Evolutionary conservation across 768 basidiomycete genomes (phyloP).

Genomic region (Mycena indigotica): DNA sequence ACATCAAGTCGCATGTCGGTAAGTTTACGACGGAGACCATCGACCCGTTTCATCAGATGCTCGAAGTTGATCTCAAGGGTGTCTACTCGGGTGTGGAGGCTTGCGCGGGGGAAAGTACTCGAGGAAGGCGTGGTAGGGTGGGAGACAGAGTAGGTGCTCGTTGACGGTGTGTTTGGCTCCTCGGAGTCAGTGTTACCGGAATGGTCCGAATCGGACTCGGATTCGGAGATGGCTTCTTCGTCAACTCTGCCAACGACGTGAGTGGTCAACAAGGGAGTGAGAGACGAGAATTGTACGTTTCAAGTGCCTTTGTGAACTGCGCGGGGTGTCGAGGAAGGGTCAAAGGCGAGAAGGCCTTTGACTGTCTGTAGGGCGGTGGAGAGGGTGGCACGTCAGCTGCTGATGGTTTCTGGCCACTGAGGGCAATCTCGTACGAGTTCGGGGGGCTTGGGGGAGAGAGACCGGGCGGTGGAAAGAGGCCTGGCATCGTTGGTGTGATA

Average conservation of each 20-base stretch:
- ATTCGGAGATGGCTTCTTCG: not conserved
- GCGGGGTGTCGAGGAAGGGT: not conserved
- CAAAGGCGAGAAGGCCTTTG: not conserved
- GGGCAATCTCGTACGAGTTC: not conserved
- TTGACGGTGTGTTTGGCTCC: not conserved
- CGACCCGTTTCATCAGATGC: not conserved
- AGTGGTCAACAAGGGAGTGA: not conserved
- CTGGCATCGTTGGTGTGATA: not conserved
- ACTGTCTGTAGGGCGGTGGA: not conserved
- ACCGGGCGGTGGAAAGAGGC: not conserved
- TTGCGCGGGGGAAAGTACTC: not conserved
- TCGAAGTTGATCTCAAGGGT: constrained; percentile 10
- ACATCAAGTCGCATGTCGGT: constrained; percentile 1
- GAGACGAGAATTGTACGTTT: not conserved
- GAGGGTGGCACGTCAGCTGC: not conserved
- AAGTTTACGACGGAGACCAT: constrained; percentile 4
- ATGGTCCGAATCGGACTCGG: not conserved
- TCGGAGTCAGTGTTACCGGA: not conserved
- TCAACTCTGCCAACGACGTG: not conserved
- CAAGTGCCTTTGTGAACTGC: not conserved
- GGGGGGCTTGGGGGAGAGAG: not conserved
- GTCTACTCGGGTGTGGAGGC: constrained; percentile 8
- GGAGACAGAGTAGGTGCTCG: not conserved
- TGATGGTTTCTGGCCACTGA: not conserved
- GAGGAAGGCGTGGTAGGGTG: not conserved